Conservation (phyloP, 495 filamentous ascomycete species). For the Hypoxylon intermedium region DNA sequence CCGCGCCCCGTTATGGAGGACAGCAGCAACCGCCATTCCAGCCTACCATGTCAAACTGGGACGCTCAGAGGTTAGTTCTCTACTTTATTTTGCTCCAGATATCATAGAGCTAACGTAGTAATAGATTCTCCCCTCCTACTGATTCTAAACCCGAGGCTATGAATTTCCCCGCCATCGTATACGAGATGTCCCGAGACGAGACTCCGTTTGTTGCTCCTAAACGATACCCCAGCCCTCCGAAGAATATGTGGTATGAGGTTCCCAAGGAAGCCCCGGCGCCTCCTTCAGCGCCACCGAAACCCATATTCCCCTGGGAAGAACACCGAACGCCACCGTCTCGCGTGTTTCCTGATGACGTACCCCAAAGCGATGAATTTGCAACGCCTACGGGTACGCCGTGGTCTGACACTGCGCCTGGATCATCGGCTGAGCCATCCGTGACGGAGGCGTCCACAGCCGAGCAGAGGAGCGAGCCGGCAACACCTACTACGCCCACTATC, state of each 20-base stretch:
- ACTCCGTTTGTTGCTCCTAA: constrained; percentile 75
- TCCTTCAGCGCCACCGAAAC: constrained; percentile 61
- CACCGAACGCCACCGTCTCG: constrained; percentile 70
- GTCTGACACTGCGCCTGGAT: constrained; percentile 32
- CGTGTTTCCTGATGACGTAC: constrained; percentile 63
- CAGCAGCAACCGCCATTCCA: constrained; percentile 40
- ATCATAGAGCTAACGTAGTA: constrained; percentile 26
- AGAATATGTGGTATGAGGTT: constrained; percentile 82
- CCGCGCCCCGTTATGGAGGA: constrained; percentile 43
- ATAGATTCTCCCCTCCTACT: constrained; percentile 74
- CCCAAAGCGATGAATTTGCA: background rate
- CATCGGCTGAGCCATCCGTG: constrained; percentile 43
- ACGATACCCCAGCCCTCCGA: constrained; percentile 81
- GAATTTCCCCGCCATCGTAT: constrained; percentile 74
- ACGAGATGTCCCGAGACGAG: constrained; percentile 76
- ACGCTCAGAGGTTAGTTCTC: constrained; percentile 50
- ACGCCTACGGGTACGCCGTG: constrained; percentile 31
- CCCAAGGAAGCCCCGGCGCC: constrained; percentile 66
- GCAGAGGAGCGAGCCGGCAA: constrained; percentile 51
- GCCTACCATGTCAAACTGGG: constrained; percentile 44
- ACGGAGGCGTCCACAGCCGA: constrained; percentile 46
- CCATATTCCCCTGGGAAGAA: constrained; percentile 88
- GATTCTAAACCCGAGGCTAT: constrained; percentile 79
- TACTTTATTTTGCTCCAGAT: background rate
- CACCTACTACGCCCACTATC: constrained; percentile 57